Evolutionary conservation across 2,329 filamentous ascomycete species (phyloP).

Genomic region (Lasiodiplodia theobromae): DNA sequence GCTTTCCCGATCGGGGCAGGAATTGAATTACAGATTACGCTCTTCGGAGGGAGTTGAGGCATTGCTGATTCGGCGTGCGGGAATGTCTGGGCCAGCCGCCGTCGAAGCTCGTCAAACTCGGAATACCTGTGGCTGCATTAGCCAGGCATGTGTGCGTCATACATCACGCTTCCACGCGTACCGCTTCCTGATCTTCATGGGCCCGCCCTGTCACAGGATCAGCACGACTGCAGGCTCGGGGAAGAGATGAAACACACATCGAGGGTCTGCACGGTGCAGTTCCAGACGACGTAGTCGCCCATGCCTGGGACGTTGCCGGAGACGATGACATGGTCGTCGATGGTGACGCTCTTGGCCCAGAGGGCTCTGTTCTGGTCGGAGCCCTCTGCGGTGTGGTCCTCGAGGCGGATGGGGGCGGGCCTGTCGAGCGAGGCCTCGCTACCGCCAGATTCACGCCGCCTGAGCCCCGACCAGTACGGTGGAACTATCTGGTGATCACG

Average conservation of each 20-base stretch:
- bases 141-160: background rate
- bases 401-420: slow-evolving; percentile 62
- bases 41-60: slow-evolving; percentile 90
- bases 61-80: slow-evolving; percentile 85
- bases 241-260: slow-evolving; percentile 63
- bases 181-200: slow-evolving; percentile 67
- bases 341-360: slow-evolving; percentile 68
- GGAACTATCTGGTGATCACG: slow-evolving; percentile 47
- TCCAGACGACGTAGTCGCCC: slow-evolving; percentile 97
- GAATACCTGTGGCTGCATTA: slow-evolving; percentile 70
- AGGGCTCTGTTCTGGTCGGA: slow-evolving; percentile 63
- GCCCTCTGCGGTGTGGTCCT: slow-evolving; percentile 68
- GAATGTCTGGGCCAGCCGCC: slow-evolving; percentile 78
- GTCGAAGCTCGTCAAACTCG: slow-evolving; percentile 86
- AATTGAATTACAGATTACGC: slow-evolving; percentile 73
- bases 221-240: slow-evolving; percentile 20
- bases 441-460: slow-evolving; percentile 43
- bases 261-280: slow-evolving; percentile 84
- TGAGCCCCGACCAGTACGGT: slow-evolving; percentile 56
- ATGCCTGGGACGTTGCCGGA: slow-evolving; percentile 63
- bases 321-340: slow-evolving; percentile 69
- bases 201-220: slow-evolving; percentile 54
- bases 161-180: slow-evolving; percentile 38
- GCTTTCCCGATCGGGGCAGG: background rate
- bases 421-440: slow-evolving; percentile 42